Evolutionary conservation across 805 yeast genomes (phyloP), one percentile per base, ranked within the genome.

Genomic region (Starmerella floricola): DNA sequence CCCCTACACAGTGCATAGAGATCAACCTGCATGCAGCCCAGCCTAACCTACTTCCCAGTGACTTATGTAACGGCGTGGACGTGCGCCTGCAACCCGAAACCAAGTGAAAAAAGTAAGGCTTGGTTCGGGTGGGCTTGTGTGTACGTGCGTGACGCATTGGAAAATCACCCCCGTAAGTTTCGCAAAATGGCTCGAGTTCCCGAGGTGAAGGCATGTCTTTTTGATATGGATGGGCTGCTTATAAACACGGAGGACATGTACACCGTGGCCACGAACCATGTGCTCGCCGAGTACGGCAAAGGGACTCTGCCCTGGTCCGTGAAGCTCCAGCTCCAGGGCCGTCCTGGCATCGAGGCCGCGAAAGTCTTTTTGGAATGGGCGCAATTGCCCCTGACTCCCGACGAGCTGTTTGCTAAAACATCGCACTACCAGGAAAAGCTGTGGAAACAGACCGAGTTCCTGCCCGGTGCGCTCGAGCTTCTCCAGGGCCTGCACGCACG

Each of bases 191-290:
- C n/a, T n/a, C n/a, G n/a, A n/a, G n/a, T n/a, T n/a, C n/a, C n/a
- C n/a, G n/a, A n/a, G 32, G 36, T 68, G 55, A 75, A 68, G 58
- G 87, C 86, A 27, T 78, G 85, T 66, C 78, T 79, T 47, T 79
- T 78, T 57, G 84, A 79, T 68, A 69, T 91, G 97, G 99, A 91
- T 59, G 99, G 99, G 1, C 72, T 93, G 19, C 67, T 91, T 48
- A 73, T 91, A 57, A 84, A 87, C 64, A 82, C 96, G 3, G 99
- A 91, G 62, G 93, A 83, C 50, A 68, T 87, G 42, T 91, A 91
- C 61, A 88, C 98, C 1, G 74, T 75, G 43, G 81, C 83, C 2
- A 66, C 83, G 26, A 73, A 80, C 38, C 78, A 75, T 41, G 61
- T 83, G 2, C 67, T 91, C 20, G 73, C 74, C 12, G 65, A 68